Evolutionary conservation across 2,329 filamentous ascomycete genomes (phyloP), one percentile per base, ranked within the genome.

Genomic region (Ophiostoma australiae): DNA sequence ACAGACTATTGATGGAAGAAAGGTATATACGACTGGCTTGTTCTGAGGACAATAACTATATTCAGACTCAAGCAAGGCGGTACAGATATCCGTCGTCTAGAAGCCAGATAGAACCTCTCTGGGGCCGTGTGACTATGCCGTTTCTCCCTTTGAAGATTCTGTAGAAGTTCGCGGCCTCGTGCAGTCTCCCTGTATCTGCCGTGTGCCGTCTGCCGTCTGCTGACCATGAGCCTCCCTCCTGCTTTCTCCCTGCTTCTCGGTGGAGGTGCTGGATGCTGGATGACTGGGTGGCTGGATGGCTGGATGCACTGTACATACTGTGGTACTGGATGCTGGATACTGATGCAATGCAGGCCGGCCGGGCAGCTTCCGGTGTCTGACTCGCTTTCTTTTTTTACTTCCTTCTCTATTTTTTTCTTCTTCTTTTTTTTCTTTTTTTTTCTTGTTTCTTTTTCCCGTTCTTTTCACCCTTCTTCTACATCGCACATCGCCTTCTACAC

Each of bases 331-430:
- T 13, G 17, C 44, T 48, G 23, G 8, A 33, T 33, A 11, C n/a
- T 17, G 13, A 63, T 63, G 58, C 58, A 63, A 63, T 31, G 58
- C 23, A 63, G 52, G 52, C 58, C 58, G 23, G 52, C 52, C 44
- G 52, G 23, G 23, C 52, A 65, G 27, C 27, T 65, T 65, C 27
- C 58, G 31, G 27, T 39, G 35, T 7, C 3, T 31, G 33, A 13
- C 55, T 70, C 48, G 17, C 41, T 33, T 67, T n/a, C 20, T 58
- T 33, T 15, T 58, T 52, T 11, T 37, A n/a, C 13, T 35, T 37
- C 27, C 23, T 41, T n/a, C 31, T 4, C 20, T 48, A 20, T 68
- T 72, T n/a, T 44, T 27, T 61, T 8, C 27, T 44, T 58, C 0
- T 52, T 66, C 7, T 37, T 31, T 4, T 66, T 37, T 52, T 23